Percentiles rank a stretch among this genome's conserved stretches.
Conservation (phyloP, 192 early-diverging fungal genomes). For the Physocladia obscura region DNA sequence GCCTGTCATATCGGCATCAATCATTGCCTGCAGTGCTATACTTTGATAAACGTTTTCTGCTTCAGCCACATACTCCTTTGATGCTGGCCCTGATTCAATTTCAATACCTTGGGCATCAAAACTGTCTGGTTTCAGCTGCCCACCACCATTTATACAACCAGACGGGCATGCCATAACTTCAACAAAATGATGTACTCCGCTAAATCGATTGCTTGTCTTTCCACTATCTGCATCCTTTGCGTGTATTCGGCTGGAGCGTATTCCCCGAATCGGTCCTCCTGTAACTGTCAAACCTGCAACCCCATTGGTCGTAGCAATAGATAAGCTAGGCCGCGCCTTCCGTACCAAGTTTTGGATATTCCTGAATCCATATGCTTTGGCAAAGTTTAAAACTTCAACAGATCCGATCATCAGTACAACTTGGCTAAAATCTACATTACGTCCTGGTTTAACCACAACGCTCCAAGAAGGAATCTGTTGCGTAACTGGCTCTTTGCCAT, state of each 20-base stretch:
- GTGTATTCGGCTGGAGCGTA: background rate
- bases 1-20: constrained; percentile 69
- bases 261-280: constrained; percentile 14
- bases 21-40: constrained; percentile 31
- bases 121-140: constrained; percentile 72
- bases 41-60: constrained; percentile 69
- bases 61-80: constrained; percentile 74
- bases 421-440: constrained; percentile 81
- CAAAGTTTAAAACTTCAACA: constrained; percentile 70
- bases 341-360: constrained; percentile 98
- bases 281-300: background rate
- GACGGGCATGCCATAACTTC: constrained; percentile 98
- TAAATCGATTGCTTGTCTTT: background rate
- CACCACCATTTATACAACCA: constrained; percentile 97
- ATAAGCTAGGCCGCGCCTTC: constrained; percentile 72
- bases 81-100: constrained; percentile 32
- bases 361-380: constrained; percentile 88
- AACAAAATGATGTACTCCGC: constrained; percentile 78
- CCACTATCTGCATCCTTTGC: background rate
- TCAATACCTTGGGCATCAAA: background rate
- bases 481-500: too few species aligned
- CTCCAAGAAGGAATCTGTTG: constrained; percentile 36
- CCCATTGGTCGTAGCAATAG: background rate
- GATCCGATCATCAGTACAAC: constrained; percentile 37
- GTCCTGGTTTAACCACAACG: constrained; percentile 67